Conservation (phyloP, 2,329 filamentous ascomycete species). For the Claviceps monticola region DNA sequence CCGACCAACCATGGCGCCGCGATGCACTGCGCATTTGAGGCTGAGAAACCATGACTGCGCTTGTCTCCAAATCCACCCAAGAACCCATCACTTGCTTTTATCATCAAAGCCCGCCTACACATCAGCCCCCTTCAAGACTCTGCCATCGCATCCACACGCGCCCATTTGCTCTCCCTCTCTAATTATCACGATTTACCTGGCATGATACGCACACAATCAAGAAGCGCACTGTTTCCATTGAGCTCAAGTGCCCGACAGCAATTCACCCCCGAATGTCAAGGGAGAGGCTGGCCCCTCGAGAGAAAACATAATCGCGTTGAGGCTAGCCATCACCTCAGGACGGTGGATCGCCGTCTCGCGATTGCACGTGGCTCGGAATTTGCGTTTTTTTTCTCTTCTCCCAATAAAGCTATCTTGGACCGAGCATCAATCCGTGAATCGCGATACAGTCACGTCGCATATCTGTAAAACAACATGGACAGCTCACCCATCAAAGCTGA, state of each 20-base stretch:
- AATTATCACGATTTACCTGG: background rate
- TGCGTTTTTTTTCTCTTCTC: background rate
- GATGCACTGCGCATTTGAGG: conserved; percentile 6
- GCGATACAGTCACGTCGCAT: background rate
- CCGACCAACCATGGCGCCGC: conserved; percentile 7
- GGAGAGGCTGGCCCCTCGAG: background rate
- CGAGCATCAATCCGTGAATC: background rate
- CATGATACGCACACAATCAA: background rate
- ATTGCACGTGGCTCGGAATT: background rate
- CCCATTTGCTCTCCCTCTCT: background rate
- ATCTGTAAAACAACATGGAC: conserved; percentile 14
- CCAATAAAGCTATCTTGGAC: background rate
- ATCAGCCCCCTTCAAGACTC: background rate
- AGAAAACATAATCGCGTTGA: background rate
- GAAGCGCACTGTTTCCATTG: background rate
- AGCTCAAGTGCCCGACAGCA: background rate
- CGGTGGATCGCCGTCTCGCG: background rate
- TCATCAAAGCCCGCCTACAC: background rate
- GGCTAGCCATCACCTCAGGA: background rate
- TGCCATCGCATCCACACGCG: background rate
- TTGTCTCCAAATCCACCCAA: background rate
- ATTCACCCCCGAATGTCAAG: background rate
- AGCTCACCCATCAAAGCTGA: conserved; percentile 27
- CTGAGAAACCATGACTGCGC: conserved; percentile 1
- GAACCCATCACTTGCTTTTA: background rate